Evolutionary conservation across 2,329 filamentous ascomycete species (phyloP).

Genomic region (Cercospora sesami): DNA sequence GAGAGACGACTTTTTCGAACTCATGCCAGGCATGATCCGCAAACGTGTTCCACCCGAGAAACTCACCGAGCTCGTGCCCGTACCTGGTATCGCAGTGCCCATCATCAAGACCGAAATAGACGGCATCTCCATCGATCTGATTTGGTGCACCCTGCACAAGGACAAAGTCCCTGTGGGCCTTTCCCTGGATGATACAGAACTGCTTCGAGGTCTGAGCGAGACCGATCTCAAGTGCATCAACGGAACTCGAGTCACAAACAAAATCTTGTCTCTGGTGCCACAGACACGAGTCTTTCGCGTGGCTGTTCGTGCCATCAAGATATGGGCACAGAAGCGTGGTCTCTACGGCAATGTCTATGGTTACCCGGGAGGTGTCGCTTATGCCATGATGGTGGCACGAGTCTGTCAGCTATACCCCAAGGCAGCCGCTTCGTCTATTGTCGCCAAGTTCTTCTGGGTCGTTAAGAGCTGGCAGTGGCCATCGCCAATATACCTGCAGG

Average conservation of each 20-base stretch:
- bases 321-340: conserved; percentile 90
- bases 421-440: conserved; percentile 81
- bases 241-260: conserved; percentile 89
- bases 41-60: conserved; percentile 74
- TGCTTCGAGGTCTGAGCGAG: conserved; percentile 84
- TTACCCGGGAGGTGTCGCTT: conserved; percentile 94
- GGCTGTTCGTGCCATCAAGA: conserved; percentile 86
- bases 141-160: conserved; percentile 54
- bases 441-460: conserved; percentile 91
- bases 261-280: conserved; percentile 85
- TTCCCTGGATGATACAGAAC: conserved; percentile 76
- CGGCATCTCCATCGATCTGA: conserved; percentile 91
- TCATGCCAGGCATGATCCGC: conserved; percentile 78
- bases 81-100: conserved; percentile 88
- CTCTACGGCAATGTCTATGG: conserved; percentile 97
- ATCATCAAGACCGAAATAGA: conserved; percentile 96
- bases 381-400: conserved; percentile 95
- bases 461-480: conserved; percentile 94
- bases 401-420: conserved; percentile 96
- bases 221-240: conserved; percentile 86
- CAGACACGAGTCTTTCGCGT: conserved; percentile 86
- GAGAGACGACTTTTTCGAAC: conserved; percentile 86
- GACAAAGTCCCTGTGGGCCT: conserved; percentile 57
- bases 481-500: conserved; percentile 84
- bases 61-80: conserved; percentile 79